Conservation (phyloP, 1,284 basidiomycete species). For the Sanguinoderma infundibulare region DNA sequence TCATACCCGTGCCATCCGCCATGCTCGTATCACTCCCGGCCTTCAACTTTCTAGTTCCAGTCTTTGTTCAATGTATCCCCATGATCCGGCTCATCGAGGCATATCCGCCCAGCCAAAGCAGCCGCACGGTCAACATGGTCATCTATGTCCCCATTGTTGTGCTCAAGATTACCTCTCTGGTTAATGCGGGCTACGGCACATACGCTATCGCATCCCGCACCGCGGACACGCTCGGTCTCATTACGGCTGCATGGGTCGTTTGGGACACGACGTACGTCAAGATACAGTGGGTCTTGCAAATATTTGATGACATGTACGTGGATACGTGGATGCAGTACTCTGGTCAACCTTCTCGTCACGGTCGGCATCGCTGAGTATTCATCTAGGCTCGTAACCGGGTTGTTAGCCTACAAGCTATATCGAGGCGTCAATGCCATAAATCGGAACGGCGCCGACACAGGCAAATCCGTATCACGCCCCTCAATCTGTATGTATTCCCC, state of each 20-base stretch:
- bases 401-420: not conserved
- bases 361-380: not conserved
- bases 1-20: not conserved
- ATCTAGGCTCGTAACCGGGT: not conserved
- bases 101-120: constrained; percentile 19
- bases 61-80: constrained; percentile 28
- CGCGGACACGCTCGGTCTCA: not conserved
- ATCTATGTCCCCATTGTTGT: constrained; percentile 6
- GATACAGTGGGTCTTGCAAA: constrained; percentile 34
- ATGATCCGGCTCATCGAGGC: constrained; percentile 30
- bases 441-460: not conserved
- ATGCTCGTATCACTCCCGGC: constrained; percentile 1
- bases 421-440: not conserved
- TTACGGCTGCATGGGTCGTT: not conserved
- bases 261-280: constrained; percentile 11
- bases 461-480: not conserved
- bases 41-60: constrained; percentile 18
- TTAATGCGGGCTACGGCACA: not conserved
- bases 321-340: too few species aligned
- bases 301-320: constrained; percentile 32
- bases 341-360: too few species aligned
- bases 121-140: not conserved
- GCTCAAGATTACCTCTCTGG: not conserved
- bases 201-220: not conserved
- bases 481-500: not conserved